Conservation (phyloP, 75 land plant genomes). For the Cryptomeria japonica region DNA sequence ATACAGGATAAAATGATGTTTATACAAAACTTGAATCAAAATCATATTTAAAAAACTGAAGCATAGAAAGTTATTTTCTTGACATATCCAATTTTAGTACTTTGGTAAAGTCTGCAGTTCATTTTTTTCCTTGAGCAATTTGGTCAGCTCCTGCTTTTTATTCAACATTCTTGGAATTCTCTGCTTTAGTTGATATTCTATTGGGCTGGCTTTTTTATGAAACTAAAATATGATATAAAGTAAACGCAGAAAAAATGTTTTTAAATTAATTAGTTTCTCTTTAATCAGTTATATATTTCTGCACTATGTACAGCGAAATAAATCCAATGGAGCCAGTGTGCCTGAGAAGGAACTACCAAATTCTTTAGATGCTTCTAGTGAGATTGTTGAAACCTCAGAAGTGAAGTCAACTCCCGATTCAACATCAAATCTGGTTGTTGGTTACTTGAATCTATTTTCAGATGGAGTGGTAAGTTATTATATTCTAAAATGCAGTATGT, state of each 20-base stretch:
- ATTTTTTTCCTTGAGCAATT: neutral
- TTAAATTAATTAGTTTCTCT: neutral
- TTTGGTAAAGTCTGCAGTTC: neutral
- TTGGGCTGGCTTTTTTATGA: neutral
- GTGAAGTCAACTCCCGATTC: slow-evolving; percentile 15
- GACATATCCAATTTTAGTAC: neutral
- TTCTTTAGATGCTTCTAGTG: slow-evolving; percentile 23
- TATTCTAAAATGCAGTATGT: neutral
- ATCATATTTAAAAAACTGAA: neutral
- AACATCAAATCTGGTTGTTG: slow-evolving; percentile 71
- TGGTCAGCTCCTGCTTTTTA: neutral
- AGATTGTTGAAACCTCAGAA: neutral
- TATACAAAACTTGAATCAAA: neutral
- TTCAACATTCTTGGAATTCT: neutral
- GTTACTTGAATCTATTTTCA: slow-evolving; percentile 97
- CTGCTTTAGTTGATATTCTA: neutral
- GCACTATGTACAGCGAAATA: slow-evolving; percentile 5
- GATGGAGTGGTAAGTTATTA: slow-evolving; percentile 87
- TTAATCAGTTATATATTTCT: neutral
- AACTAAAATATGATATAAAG: neutral
- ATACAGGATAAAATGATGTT: neutral
- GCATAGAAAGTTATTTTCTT: neutral
- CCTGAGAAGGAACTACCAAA: neutral
- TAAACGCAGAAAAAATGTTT: neutral
- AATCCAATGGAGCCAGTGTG: neutral